These are phyloP conservation scores for Coemansia sp. DNA, from an alignment of 192 early-diverging fungal genomes.

Conservation along the genomic window DNA sequence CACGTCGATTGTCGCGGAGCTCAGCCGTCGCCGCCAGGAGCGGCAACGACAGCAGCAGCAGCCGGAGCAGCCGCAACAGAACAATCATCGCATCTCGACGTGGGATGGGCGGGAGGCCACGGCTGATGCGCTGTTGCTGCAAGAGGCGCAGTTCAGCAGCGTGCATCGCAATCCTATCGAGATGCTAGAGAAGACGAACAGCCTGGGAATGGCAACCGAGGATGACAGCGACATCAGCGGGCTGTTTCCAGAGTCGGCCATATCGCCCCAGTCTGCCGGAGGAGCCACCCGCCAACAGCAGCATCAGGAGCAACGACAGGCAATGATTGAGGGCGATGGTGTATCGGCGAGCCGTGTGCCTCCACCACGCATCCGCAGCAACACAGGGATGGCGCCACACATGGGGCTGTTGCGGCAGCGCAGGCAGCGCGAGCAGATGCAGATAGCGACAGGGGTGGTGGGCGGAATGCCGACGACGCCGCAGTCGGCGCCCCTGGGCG, in stretches of 20 bases:
- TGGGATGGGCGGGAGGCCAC: slow-evolving; percentile 53
- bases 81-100: slow-evolving; percentile 16
- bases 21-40: slow-evolving; percentile 18
- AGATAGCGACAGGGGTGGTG: slow-evolving; percentile 1
- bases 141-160: slow-evolving; percentile 26
- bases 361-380: slow-evolving; percentile 5
- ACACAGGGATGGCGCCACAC: slow-evolving; percentile 8
- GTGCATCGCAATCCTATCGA: slow-evolving; percentile 27
- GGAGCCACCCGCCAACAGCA: neutral
- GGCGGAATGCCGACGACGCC: slow-evolving; percentile 4
- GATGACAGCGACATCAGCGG: slow-evolving; percentile 37
- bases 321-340: neutral
- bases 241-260: slow-evolving; percentile 21
- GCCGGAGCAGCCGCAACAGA: neutral
- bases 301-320: slow-evolving; percentile 1
- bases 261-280: slow-evolving; percentile 13
- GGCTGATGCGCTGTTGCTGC: slow-evolving; percentile 25
- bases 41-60: neutral
- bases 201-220: slow-evolving; percentile 35
- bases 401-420: neutral
- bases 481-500: neutral
- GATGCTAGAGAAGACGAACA: slow-evolving; percentile 38
- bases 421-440: slow-evolving; percentile 1
- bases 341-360: neutral
- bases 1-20: slow-evolving; percentile 38